Conservation (phyloP, 352 stramenopile genomes). For the Pythium scleroteichum region DNA sequence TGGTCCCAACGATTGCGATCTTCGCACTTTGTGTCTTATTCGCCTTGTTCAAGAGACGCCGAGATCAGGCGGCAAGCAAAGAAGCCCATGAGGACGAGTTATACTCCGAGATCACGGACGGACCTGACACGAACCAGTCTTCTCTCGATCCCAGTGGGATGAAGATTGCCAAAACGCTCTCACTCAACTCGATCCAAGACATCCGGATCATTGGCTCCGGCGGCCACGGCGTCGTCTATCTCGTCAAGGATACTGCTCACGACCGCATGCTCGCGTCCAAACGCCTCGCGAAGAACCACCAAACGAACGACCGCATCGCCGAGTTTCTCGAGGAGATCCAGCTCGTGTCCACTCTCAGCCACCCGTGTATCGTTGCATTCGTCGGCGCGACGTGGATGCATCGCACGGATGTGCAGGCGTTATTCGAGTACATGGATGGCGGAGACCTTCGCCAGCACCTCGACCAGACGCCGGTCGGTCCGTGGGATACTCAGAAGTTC, state of each 20-base stretch:
- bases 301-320: conserved; percentile 11
- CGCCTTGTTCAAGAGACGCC: no score
- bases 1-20: no score
- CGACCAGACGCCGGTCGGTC: neutral
- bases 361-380: conserved; percentile 40
- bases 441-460: conserved; percentile 19
- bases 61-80: no score
- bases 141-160: no score
- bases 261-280: conserved; percentile 13
- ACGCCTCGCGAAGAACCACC: conserved; percentile 2
- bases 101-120: no score
- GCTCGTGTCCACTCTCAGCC: conserved; percentile 30
- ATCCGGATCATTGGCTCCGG: conserved; percentile 8
- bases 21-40: no score
- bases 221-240: conserved; percentile 13
- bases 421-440: conserved; percentile 14
- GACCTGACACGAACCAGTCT: no score
- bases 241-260: conserved; percentile 1
- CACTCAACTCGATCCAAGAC: neutral
- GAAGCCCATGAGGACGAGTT: no score
- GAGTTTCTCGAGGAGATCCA: conserved; percentile 38
- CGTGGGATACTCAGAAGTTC: conserved; percentile 10
- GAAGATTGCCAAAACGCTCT: neutral
- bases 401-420: conserved; percentile 16
- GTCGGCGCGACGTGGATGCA: conserved; percentile 33